Conservation (phyloP, 257 asterid species). For the Nicotiana obtusifolia region DNA sequence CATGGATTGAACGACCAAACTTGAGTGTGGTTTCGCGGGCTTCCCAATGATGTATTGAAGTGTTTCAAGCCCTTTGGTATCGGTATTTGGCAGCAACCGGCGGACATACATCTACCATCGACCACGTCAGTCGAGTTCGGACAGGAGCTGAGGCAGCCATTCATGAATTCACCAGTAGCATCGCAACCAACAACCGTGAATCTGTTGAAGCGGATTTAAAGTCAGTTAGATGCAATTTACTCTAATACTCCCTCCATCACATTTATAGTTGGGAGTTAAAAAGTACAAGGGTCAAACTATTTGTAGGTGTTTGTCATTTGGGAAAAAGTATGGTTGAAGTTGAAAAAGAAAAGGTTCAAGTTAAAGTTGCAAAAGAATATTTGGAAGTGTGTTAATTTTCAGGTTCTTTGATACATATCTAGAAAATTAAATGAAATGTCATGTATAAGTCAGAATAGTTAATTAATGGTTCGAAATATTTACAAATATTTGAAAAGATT, state of each 20-base stretch:
- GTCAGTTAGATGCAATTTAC: not conserved
- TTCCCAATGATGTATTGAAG: not conserved
- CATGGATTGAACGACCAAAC: slow-evolving; percentile 44
- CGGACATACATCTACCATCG: slow-evolving; percentile 45
- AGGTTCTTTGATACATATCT: not conserved
- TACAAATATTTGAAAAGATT: too few species aligned
- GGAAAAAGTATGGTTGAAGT: too few species aligned
- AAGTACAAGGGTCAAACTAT: too few species aligned
- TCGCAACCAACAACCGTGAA: slow-evolving; percentile 64
- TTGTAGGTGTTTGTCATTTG: too few species aligned
- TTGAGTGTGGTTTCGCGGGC: slow-evolving; percentile 20
- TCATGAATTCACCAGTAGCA: slow-evolving; percentile 32
- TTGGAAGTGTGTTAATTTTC: not conserved
- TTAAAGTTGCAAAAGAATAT: too few species aligned
- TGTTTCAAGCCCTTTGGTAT: slow-evolving; percentile 43
- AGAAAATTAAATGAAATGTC: not conserved
- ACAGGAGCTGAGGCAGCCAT: slow-evolving; percentile 51
- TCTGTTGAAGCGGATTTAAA: not conserved
- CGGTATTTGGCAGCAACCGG: slow-evolving; percentile 65
- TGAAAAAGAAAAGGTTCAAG: too few species aligned
- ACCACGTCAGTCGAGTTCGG: slow-evolving; percentile 27
- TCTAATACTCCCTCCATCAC: too few species aligned
- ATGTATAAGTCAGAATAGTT: not conserved
- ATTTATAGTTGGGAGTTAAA: too few species aligned
- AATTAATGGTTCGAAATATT: not conserved